Base-by-base conservation (phyloP, 2,329 filamentous ascomycete genomes). In the Diaporthe sp. region DNA sequence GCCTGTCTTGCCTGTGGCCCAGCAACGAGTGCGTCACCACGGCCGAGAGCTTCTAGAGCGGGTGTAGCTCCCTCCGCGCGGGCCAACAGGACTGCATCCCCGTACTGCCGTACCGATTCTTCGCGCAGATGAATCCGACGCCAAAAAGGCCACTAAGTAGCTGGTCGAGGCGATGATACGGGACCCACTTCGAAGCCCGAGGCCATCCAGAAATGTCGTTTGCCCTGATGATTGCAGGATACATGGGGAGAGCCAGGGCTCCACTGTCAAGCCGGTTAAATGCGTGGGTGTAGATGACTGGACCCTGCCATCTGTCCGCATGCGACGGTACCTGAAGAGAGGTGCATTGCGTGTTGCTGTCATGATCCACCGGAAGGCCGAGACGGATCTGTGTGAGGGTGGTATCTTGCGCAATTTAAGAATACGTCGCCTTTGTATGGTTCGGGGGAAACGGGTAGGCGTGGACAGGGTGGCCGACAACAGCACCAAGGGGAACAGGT, bases 51-150 rank as follows among this genome's bases (percentile, higher is more conserved):
- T 47, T 66, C 60, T 66, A n/a, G 60, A 15, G 17, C 28, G 19
- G 42, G 28, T 33, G 17, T 33, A 35, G 30, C 42, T 67, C 22
- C 42, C 30, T 50, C 19, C 19, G 19, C 61, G 42, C 61, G 61
- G 61, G 42, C 30, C 61, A 67, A 25, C 61, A 67, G 42, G 60
- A 66, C 60, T 66, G 60, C 60, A 15, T 66, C 60, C 60, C 60
- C 60, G 40, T 35, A n/a, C 42, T 45, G 42, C 42, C 61, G 61
- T 25, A 35, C 61, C 42, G 45, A 30, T 12, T 47, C 28, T 35
- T 12, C 30, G n/a, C 12, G 42, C 35, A 67, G 12, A 19, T 22
- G n/a, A 35, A 45, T 67, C 7, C 22, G 61, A 35, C 61, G 28
- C 61, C 61, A 47, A n/a, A 25, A 17, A 30, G 45, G 22, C 22